A percentile compares a stretch with the other conserved stretches of the same genome.
Conservation (phyloP, 164 flowering plant genomes). For the Vitis rotundifolia region DNA sequence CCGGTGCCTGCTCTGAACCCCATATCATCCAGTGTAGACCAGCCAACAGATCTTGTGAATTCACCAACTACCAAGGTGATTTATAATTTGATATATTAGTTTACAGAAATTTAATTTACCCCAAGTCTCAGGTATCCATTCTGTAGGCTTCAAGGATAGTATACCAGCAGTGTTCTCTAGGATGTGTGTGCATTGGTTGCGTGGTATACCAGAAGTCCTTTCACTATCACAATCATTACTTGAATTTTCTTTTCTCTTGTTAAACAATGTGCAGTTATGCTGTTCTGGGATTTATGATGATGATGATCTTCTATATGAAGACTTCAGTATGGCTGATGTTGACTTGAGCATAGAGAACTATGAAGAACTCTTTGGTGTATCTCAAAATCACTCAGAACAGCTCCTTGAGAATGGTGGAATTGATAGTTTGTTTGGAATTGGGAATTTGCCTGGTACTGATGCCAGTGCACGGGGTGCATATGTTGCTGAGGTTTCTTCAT, state of each 20-base stretch:
- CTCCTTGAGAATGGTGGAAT: constrained; percentile 76
- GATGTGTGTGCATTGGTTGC: no score
- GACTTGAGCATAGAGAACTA: constrained; percentile 80
- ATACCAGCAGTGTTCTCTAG: not conserved
- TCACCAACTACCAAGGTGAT: no score
- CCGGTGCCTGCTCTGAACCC: no score
- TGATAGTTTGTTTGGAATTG: constrained; percentile 67
- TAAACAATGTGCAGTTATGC: constrained; percentile 37
- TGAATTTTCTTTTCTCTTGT: no score
- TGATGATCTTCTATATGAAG: constrained; percentile 53
- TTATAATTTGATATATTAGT: not conserved
- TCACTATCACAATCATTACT: no score
- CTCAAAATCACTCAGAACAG: constrained; percentile 57
- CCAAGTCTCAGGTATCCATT: not conserved
- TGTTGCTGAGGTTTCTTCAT: constrained; percentile 49
- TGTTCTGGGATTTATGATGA: constrained; percentile 44
- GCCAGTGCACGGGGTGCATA: constrained; percentile 51
- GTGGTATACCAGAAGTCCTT: no score
- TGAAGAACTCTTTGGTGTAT: constrained; percentile 78
- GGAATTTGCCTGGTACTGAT: constrained; percentile 54
- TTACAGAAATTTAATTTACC: not conserved
- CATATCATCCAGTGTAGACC: no score
- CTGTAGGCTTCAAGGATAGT: constrained; percentile 2
- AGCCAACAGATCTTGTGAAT: no score
- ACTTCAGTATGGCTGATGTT: constrained; percentile 70